Evolutionary conservation across 257 asterid species (phyloP).

Genomic region (Solanum appendiculatum): DNA sequence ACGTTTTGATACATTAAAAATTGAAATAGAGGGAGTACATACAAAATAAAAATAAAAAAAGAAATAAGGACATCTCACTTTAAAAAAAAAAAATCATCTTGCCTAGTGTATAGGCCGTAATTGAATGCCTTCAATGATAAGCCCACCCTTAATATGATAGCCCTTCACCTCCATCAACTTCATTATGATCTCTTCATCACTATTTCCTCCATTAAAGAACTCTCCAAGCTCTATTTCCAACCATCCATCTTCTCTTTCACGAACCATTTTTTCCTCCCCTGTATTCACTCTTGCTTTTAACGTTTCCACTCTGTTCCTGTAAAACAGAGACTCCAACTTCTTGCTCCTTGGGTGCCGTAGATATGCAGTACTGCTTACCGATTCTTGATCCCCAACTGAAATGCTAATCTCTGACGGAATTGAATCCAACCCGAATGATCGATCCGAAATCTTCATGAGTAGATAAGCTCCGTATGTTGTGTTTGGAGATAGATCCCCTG

Average conservation of each 20-base stretch:
- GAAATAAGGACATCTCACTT: background rate
- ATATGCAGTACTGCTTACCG: constrained; percentile 3
- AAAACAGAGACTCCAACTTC: constrained; percentile 9
- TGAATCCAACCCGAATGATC: constrained; percentile 20
- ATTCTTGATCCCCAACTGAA: background rate
- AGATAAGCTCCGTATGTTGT: constrained; percentile 26
- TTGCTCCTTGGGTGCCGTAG: background rate
- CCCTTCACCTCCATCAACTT: constrained; percentile 7
- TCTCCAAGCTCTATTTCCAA: constrained; percentile 27
- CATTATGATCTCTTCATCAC: background rate
- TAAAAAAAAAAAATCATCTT: background rate
- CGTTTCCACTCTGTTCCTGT: constrained; percentile 3
- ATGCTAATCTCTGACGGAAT: constrained; percentile 13
- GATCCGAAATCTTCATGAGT: constrained; percentile 3
- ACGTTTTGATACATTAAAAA: too few relatives aligned
- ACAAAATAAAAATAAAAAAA: background rate
- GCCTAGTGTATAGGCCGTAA: background rate
- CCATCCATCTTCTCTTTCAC: constrained; percentile 27
- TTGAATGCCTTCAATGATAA: constrained; percentile 8
- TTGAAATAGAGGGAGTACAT: too few relatives aligned
- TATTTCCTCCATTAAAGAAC: background rate
- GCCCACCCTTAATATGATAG: constrained; percentile 3
- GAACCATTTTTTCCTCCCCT: background rate
- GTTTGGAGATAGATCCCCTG: constrained; percentile 10
- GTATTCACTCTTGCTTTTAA: constrained; percentile 11